Base-by-base conservation (phyloP, 2,329 filamentous ascomycete species). In the Penicillium sp. region DNA sequence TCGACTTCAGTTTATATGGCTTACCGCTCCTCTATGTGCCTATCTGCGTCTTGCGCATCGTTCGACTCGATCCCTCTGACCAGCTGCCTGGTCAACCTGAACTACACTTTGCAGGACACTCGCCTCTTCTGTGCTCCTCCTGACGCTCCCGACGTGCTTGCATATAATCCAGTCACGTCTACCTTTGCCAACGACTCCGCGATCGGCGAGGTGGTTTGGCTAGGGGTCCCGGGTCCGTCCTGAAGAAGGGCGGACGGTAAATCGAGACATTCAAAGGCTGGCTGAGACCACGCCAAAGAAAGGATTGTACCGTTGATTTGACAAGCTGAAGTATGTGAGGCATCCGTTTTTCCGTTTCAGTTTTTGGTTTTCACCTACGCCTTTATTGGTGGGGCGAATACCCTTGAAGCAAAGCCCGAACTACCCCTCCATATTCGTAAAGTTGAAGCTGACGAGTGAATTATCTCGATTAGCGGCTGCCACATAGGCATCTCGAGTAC, bases 221-320 rank as follows among this genome's bases (percentile, higher is more conserved):
- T 70, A 70, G 62, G 61, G 67, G 67, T 64, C 52, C 54, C 59
- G 52, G 61, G 68, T 72, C 69, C 68, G 69, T 70, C 69, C 67
- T 71, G 66, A 70, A 64, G 44, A 63, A 67, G 67, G 67, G 64
- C 68, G 69, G 69, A 71, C 68, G 67, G 66, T 70, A 70, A 70
- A 54, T 54, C 39, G 44, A 44, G 47, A 44, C 32, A 37, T 51
- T 44, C 26, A 32, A n/a, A 32, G 39, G 31, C 42, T 46, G 42
- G 48, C 44, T 31, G 26, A 11, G 27, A 35, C 14, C 36, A 34
- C 32, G 36, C 36, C 39, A 32, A 22, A 41, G 36, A 32, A 25
- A 31, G 49, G 32, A 43, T 35, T 22, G 39, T 35, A 32, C 35
- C 35, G 25, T 23, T 41, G 30, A 35, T 36, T 32, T 37, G n/a